Evolutionary conservation across 73 alveolate species (phyloP).

Genomic region (Tetrahymena thermophila): DNA sequence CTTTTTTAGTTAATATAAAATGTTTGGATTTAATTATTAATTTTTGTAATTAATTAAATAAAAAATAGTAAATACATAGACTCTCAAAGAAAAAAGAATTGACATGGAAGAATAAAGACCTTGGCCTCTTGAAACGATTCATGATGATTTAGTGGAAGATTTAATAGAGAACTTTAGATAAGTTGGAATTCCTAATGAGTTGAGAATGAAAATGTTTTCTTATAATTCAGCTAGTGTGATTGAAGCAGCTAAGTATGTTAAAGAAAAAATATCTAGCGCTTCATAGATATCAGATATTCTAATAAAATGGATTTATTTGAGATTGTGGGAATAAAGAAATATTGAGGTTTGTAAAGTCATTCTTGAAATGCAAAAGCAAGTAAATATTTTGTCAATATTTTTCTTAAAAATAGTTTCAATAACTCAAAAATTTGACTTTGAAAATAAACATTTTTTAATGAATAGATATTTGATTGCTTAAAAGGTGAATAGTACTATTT

Average conservation of each 20-base stretch:
- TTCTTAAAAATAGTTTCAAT: neutral
- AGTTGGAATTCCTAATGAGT: neutral
- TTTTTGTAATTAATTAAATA: no score
- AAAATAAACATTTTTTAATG: neutral
- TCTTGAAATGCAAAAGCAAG: neutral
- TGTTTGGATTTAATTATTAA: no score
- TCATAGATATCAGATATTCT: neutral
- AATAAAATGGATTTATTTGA: neutral
- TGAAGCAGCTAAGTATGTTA: neutral
- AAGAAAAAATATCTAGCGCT: neutral
- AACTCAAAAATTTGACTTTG: neutral
- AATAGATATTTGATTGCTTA: neutral
- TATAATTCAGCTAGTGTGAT: neutral
- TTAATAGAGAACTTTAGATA: neutral
- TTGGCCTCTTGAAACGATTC: neutral
- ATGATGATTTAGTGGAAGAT: neutral
- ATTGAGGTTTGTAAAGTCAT: neutral
- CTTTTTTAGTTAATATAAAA: no score
- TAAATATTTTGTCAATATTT: neutral
- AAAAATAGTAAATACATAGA: neutral
- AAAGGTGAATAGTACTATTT: neutral
- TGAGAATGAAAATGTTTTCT: neutral
- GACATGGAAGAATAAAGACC: slow-evolving; percentile 1
- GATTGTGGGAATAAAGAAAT: neutral
- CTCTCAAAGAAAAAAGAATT: neutral